These are phyloP conservation scores for Cicer cuneatum DNA, from an alignment of 306 rosid species.

Conservation along the genomic window DNA sequence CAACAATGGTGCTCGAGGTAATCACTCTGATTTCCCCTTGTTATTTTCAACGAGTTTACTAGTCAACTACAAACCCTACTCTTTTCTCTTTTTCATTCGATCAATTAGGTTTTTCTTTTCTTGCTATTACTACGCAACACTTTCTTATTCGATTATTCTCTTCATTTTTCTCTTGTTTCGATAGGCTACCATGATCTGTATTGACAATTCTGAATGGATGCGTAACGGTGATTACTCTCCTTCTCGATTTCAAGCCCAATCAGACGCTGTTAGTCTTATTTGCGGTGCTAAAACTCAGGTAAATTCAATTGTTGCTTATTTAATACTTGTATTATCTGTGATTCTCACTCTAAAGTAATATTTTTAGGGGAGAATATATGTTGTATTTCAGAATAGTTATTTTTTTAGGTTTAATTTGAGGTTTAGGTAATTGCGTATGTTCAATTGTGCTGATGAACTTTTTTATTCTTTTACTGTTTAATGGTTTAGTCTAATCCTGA, in stretches of 20 bases:
- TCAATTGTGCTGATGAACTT: not conserved
- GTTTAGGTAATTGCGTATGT: not conserved
- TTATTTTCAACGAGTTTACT: conserved; percentile 14
- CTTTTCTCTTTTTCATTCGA: not conserved
- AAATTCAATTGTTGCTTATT: not conserved
- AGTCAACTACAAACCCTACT: not conserved
- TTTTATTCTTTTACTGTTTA: conserved; percentile 8
- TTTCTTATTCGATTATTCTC: not conserved
- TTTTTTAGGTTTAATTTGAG: conserved; percentile 5
- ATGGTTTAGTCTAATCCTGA: conserved; percentile 83
- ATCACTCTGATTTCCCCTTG: not conserved
- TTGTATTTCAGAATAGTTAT: not conserved
- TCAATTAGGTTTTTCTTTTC: conserved; percentile 58
- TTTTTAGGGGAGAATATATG: not conserved
- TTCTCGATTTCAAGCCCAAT: conserved; percentile 86
- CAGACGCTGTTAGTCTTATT: conserved; percentile 88
- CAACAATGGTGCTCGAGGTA: conserved; percentile 93
- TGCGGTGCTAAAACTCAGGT: conserved; percentile 99
- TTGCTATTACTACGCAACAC: not conserved
- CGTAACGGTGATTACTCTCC: conserved; percentile 93
- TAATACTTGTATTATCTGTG: not conserved
- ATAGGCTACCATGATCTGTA: conserved; percentile 92
- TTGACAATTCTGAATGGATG: conserved; percentile 97
- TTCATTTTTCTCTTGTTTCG: not conserved
- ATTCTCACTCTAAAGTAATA: not conserved